Base-by-base conservation (phyloP, 2,329 filamentous ascomycete species). In the Aspergillus viridinutans region DNA sequence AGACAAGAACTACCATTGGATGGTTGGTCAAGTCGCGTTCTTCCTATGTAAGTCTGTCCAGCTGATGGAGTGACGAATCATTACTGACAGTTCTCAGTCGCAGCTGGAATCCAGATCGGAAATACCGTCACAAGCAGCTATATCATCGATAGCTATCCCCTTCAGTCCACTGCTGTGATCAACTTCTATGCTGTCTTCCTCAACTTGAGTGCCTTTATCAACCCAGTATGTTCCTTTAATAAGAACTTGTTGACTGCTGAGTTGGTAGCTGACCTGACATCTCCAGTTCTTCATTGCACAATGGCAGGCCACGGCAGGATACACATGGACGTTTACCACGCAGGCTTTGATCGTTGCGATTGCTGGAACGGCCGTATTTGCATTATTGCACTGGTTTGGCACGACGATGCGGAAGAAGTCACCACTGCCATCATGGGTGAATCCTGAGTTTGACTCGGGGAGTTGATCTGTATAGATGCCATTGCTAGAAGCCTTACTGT, bases 171-270 rank as follows among this genome's bases (percentile, higher is more conserved):
- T 67, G 79, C 79, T 45, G 73, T 81, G 40, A 75, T 83, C 32
- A 81, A 78, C 7, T 84, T 83, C 63, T 84, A 83, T 63, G 74
- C 78, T 7, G 80, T 83, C 3, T 72, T 82, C 48, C 73, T 83
- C 42, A 84, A 83, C 61, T 62, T 82, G 50, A 77, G 76, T 43
- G 77, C 78, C 2, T 82, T 82, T 58, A 69, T 74, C 25, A 72
- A 76, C 57, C 76, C 76, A 7, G 73, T 76, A 64, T 56, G 66
- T 63, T n/a, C 10, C 38, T 26, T 43, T 14, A 45, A 29, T 53
- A 35, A 47, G 23, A 20, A 7, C 17, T 10, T 4, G 32, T n/a
- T 25, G 9, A 38, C 7, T n/a, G 26, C 8, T 12, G 12, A 25
- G 20, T 3, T 21, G 4, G 17, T 4, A n/a, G 4, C 8, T 50